Evolutionary conservation across 2,329 filamentous ascomycete species (phyloP).

Genomic region (Grosmannia penicillata): DNA sequence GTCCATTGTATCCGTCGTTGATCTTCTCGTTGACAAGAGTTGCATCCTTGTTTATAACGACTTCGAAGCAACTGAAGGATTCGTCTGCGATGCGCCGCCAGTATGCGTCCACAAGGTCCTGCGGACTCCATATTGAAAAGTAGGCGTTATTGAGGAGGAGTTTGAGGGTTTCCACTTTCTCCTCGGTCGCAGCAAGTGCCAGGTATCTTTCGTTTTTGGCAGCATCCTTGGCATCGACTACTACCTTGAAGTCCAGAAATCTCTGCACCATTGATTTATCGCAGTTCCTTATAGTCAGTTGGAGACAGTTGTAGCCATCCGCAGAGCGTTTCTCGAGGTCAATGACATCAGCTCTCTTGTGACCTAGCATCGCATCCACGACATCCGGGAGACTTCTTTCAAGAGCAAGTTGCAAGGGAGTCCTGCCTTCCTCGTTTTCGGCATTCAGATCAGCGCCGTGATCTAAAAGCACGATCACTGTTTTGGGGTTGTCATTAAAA

Average conservation of each 20-base stretch:
- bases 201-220: neutral
- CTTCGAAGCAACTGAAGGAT: neutral
- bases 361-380: neutral
- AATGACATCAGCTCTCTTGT: neutral
- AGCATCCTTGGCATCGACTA: neutral
- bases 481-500: neutral
- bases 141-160: neutral
- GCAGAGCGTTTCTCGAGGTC: neutral
- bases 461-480: neutral
- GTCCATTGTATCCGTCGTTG: neutral
- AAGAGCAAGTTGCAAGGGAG: neutral
- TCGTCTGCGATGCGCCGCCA: neutral
- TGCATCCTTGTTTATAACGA: neutral
- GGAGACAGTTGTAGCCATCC: neutral
- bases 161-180: neutral
- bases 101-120: neutral
- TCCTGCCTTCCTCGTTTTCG: neutral
- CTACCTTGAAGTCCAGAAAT: neutral
- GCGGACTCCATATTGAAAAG: neutral
- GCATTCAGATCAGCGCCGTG: neutral
- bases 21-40: neutral
- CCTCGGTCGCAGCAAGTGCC: neutral
- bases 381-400: neutral
- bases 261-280: neutral
- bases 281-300: neutral